Conservation (phyloP, 495 filamentous ascomycete genomes). For the Evernia prunastri region DNA sequence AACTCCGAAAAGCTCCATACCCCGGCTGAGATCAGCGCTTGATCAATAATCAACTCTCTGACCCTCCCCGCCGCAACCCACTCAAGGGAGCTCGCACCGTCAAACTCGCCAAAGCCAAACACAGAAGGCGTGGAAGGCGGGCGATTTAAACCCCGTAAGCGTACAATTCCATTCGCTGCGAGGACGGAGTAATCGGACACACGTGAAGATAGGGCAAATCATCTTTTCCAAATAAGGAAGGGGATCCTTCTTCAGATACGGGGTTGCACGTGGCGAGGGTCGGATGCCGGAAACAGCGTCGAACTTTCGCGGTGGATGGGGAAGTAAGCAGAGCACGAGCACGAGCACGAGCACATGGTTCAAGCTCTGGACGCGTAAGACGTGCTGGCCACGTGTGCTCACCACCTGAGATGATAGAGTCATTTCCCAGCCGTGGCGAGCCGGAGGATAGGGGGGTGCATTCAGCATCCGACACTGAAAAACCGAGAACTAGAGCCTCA, state of each 20-base stretch:
- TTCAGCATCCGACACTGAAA: conserved; percentile 6
- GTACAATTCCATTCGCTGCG: not conserved
- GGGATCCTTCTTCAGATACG: not conserved
- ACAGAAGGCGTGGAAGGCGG: not conserved
- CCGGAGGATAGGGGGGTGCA: not conserved
- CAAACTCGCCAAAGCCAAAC: not conserved
- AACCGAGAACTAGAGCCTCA: too few species aligned
- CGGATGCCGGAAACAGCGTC: not conserved
- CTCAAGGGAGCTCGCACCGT: not conserved
- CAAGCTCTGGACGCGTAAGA: conserved; percentile 11
- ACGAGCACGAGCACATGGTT: conserved; percentile 11
- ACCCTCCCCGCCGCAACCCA: not conserved
- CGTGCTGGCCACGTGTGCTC: not conserved
- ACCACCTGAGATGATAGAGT: conserved; percentile 2
- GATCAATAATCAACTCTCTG: not conserved
- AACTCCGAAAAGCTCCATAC: too few species aligned
- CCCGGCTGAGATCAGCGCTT: too few species aligned
- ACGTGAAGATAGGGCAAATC: not conserved
- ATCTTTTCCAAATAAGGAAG: not conserved
- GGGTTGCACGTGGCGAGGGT: not conserved
- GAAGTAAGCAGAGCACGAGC: not conserved
- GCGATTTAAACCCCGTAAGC: not conserved
- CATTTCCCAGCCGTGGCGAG: conserved; percentile 11
- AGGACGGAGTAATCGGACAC: not conserved
- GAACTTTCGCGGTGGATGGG: not conserved